Conservation (phyloP, 2,329 filamentous ascomycete species). For the Cercospora nicotianae region DNA sequence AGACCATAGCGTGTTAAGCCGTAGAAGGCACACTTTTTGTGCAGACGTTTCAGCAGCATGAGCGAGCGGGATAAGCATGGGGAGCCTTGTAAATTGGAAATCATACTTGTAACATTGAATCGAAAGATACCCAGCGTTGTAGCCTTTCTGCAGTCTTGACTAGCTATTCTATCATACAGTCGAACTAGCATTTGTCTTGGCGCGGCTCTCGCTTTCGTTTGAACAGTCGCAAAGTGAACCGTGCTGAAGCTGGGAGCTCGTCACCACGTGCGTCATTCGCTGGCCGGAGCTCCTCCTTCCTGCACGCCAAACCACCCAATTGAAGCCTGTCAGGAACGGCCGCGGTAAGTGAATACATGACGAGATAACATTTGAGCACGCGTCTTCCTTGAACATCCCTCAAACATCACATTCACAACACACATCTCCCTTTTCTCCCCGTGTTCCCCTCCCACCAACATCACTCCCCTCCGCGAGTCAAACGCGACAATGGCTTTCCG, state of each 20-base stretch:
- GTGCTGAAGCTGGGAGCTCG: constrained; percentile 1
- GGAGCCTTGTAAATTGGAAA: neutral
- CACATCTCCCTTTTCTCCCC: neutral
- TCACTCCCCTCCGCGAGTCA: too few species aligned
- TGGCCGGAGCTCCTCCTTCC: neutral
- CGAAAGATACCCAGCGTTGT: constrained; percentile 1
- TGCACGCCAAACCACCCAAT: neutral
- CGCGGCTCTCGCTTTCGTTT: neutral
- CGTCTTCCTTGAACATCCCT: neutral
- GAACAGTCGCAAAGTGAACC: neutral
- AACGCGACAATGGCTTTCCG: constrained; percentile 18
- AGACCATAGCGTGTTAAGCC: constrained; percentile 2
- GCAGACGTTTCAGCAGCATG: neutral
- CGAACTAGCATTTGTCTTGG: neutral
- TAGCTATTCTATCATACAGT: neutral
- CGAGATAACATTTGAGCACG: neutral
- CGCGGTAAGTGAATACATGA: neutral
- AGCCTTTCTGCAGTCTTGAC: neutral
- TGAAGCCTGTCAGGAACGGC: neutral
- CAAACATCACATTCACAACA: too few species aligned
- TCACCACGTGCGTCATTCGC: constrained; percentile 8
- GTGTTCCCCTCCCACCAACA: neutral
- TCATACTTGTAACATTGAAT: constrained; percentile 3
- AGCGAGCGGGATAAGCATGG: neutral
- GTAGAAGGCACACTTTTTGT: neutral